phyloP scores from a whole-genome alignment of 352 stramenopile genomes.

The Pythium volutum region DNA sequence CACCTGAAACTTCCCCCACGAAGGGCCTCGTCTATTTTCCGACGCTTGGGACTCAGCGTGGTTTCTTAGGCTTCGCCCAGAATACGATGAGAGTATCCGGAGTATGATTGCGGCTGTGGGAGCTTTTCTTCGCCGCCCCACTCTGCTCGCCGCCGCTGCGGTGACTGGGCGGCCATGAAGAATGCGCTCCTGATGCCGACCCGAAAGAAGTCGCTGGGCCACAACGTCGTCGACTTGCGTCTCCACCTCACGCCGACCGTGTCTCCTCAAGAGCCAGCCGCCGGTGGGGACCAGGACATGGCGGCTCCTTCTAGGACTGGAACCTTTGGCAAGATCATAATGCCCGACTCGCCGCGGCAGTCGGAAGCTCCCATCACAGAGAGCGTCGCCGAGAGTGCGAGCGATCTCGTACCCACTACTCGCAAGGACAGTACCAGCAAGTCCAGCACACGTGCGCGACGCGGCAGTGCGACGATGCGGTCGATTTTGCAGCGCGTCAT shows the following conservation, averaged over 20 bases:
- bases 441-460: neutral
- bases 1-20: neutral
- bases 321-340: neutral
- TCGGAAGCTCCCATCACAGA: slow-evolving; percentile 13
- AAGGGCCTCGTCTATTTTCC: slow-evolving; percentile 7
- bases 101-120: too few relatives aligned
- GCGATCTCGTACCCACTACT: slow-evolving; percentile 1
- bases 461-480: slow-evolving; percentile 21
- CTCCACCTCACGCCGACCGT: slow-evolving; percentile 1
- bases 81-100: too few relatives aligned
- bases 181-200: neutral
- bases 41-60: too few relatives aligned
- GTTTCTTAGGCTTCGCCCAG: neutral
- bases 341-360: slow-evolving; percentile 15
- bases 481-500: slow-evolving; percentile 24
- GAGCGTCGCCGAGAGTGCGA: slow-evolving; percentile 12
- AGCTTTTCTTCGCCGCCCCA: too few relatives aligned
- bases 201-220: slow-evolving; percentile 2
- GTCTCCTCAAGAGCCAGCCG: neutral
- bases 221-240: neutral
- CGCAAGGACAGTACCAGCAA: slow-evolving; percentile 1
- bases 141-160: neutral
- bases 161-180: neutral
- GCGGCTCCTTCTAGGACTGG: neutral
- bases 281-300: neutral